Base-by-base conservation (phyloP, 1,139 yeast genomes). In the Geotrichum restrictum region DNA sequence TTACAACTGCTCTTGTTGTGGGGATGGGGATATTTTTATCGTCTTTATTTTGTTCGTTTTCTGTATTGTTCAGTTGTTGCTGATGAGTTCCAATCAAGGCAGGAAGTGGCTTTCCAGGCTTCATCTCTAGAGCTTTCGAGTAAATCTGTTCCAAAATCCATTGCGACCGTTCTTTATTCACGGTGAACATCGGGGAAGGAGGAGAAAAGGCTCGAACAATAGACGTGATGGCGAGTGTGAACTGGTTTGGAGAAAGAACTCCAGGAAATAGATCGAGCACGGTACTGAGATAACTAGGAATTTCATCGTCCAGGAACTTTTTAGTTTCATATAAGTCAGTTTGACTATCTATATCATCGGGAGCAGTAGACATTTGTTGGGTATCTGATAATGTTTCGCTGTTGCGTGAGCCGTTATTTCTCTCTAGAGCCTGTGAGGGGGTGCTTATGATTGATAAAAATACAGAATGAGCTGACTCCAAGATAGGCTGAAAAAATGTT, bases 391-490 rank as follows among this genome's bases (percentile, higher is more conserved):
- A 27, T 27, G 38, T 39, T 4, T 42, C 32, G 1, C 24, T 37
- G 33, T 49, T 45, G 27, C 33, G 38, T 14, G 48, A 33, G 13
- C 56, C 56, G 14, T 53, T 53, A 18, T 39, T 50, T 33, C 47
- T 36, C 16, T 49, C 53, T 19, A 46, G 31, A 8, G 45, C 49
- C 32, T 54, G 55, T 16, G 51, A 47, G 8, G 55, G 57, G 4
- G 55, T 45, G 3, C 51, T 32, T 7, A 53, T 40, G 13, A 52
- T 32, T 7, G 77, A 72, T 37, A 85, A 69, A 58, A 83, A 70
- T 0, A 83, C 86, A 0, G 89, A 81, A 63, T 86, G 94, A 1
- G 83, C 75, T 0, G 85, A 80, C 63, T 85, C 94, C 3, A 82
- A 67, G 4, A 82, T 59, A 7, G 76, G 76, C 45, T 69, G 62